Evolutionary conservation across 192 early-diverging fungal genomes (phyloP).

Genomic region (Mortierella claussenii): DNA sequence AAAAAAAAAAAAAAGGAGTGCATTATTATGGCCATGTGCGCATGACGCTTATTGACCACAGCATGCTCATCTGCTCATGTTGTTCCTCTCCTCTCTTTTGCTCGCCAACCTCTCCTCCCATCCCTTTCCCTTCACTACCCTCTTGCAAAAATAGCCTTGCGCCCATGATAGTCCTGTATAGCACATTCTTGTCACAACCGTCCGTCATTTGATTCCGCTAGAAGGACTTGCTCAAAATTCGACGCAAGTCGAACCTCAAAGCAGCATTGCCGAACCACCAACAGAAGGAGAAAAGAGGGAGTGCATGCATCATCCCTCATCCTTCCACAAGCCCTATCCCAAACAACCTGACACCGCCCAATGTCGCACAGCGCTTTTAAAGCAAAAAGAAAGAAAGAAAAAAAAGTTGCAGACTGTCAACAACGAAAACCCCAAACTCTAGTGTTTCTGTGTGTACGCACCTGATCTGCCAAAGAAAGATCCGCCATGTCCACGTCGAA

Average conservation of each 20-base stretch:
- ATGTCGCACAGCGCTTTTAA: conserved; percentile 18
- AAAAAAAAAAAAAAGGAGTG: conserved; percentile 9
- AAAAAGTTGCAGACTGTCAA: conserved; percentile 3
- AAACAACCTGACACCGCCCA: conserved; percentile 23
- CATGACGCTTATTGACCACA: background rate
- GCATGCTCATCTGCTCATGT: conserved; percentile 6
- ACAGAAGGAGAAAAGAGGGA: background rate
- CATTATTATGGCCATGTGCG: conserved; percentile 7
- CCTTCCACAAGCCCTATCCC: background rate
- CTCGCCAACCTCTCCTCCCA: conserved; percentile 1
- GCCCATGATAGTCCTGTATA: background rate
- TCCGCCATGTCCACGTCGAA: conserved; percentile 59
- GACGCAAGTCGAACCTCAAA: background rate
- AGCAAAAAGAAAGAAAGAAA: conserved; percentile 5
- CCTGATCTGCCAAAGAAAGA: conserved; percentile 54
- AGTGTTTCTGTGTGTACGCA: conserved; percentile 32
- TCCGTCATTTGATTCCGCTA: conserved; percentile 1
- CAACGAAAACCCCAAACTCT: no score
- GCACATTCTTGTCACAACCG: background rate
- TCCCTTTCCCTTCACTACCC: background rate
- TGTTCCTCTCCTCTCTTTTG: background rate
- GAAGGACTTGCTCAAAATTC: background rate
- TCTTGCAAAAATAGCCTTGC: conserved; percentile 22
- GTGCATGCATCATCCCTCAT: background rate
- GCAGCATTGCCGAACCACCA: no score